phyloP scores from a whole-genome alignment of 164 flowering plant genomes.

The Taxillus chinensis region DNA sequence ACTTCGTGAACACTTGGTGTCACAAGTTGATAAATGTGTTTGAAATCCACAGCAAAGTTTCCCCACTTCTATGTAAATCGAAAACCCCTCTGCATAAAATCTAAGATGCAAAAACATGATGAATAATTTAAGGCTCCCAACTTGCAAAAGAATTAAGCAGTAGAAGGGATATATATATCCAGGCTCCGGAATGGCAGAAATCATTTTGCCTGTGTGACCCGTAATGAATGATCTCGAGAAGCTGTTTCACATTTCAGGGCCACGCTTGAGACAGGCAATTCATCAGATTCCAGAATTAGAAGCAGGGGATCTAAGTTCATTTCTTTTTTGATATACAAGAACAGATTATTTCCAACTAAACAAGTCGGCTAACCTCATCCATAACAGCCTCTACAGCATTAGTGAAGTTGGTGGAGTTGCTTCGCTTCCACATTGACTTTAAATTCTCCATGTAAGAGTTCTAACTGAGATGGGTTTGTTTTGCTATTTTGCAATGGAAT shows the following conservation, averaged over 20 bases:
- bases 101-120: not conserved
- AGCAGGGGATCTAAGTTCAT: no score
- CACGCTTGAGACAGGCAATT: slow-evolving; percentile 22
- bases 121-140: not conserved
- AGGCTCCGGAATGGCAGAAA: slow-evolving; percentile 59
- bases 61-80: slow-evolving; percentile 56
- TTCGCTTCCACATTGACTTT: no score
- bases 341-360: no score
- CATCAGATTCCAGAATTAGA: slow-evolving; percentile 16
- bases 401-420: no score
- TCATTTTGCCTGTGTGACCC: slow-evolving; percentile 17
- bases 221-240: slow-evolving; percentile 29
- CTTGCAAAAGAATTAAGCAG: slow-evolving; percentile 1
- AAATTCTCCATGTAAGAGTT: no score
- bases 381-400: no score
- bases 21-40: slow-evolving; percentile 76
- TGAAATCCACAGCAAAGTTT: slow-evolving; percentile 58
- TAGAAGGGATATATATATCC: slow-evolving; percentile 32
- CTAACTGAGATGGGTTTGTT: no score
- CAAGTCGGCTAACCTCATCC: no score
- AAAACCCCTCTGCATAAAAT: slow-evolving; percentile 71
- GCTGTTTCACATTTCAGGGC: slow-evolving; percentile 24
- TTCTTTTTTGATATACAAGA: no score
- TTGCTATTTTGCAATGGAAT: no score
- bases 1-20: slow-evolving; percentile 73